Base-by-base conservation (phyloP, 1,284 basidiomycete species). In the Filobasidium uniguttulatum region DNA sequence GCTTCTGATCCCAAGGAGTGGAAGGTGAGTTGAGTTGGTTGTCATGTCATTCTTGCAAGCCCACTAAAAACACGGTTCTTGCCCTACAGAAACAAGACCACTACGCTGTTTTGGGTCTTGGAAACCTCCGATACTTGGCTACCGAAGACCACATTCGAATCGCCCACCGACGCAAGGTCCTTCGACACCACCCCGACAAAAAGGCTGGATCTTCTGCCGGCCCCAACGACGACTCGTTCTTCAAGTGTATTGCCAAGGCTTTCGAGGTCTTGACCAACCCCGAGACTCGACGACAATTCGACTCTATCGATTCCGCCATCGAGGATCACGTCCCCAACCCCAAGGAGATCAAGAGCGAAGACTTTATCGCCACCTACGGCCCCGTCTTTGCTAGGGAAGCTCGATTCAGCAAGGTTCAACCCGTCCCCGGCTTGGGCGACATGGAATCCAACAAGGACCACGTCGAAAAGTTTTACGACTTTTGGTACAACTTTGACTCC, bases 401-500 rank as follows among this genome's bases (percentile, higher is more conserved):
- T 3, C 81, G 91, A 41, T 98, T 98, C 77, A 91, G 86, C 62
- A 83, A 82, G 61, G 75, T 71, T 51, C 80, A 84, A 62, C 87
- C 90, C n/a, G 89, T 91, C 5, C 89, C 89, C 12, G 69, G 75
- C 57, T 76, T 97, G 20, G 91, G 93, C 19, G 71, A 72, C 37
- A 72, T 76, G 55, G 77, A 85, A 54, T 80, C 83, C 22, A 67
- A 79, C 55, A 91, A 93, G 70, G 78, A 80, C 53, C 77, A 80
- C 53, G 91, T 97, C 55, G 86, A 96, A 69, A 77, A 73, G 17
- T 97, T 98, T 75, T 98, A 97, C 75, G 85, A 96, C 72, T 96
- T 93, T 71, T 98, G 88, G 86, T 97, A 97, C 77, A 94, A 94
- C 77, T 96, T 98, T 71, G 91, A 97, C 70, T 87, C 83, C 62